Evolutionary conservation across 1,284 basidiomycete genomes (phyloP).

Genomic region (Puccinia coronata): DNA sequence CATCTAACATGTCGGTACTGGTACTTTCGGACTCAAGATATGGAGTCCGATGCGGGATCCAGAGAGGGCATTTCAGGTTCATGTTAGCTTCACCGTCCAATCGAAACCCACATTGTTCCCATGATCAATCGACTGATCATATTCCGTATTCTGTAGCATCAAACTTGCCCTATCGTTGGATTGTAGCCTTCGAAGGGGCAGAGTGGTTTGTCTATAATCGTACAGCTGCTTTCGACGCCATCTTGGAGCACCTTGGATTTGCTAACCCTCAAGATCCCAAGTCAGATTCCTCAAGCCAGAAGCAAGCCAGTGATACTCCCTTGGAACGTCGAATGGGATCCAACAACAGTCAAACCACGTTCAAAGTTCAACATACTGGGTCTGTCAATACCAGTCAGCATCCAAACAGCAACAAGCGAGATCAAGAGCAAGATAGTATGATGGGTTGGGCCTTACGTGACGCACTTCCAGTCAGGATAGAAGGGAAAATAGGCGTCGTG

Average conservation of each 20-base stretch:
- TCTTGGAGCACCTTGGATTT: slow-evolving; percentile 71
- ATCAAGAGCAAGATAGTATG: slow-evolving; percentile 15
- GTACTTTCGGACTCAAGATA: slow-evolving; percentile 70
- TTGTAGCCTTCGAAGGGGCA: slow-evolving; percentile 74
- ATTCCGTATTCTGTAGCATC: slow-evolving; percentile 9
- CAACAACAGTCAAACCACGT: slow-evolving; percentile 49
- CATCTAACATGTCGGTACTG: slow-evolving; percentile 89
- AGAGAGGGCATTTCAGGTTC: slow-evolving; percentile 55
- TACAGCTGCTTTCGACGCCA: slow-evolving; percentile 80
- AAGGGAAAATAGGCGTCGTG: slow-evolving; percentile 20
- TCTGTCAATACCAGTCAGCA: slow-evolving; percentile 3
- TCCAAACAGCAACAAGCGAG: background rate
- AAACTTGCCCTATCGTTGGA: slow-evolving; percentile 71
- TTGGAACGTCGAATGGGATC: slow-evolving; percentile 40
- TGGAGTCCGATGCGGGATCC: slow-evolving; percentile 68
- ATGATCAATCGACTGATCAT: slow-evolving; percentile 54
- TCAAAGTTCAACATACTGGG: slow-evolving; percentile 38
- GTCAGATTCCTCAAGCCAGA: slow-evolving; percentile 54
- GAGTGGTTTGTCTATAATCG: slow-evolving; percentile 89
- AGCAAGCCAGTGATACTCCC: slow-evolving; percentile 54
- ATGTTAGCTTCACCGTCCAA: background rate
- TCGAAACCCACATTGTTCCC: background rate
- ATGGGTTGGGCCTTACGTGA: slow-evolving; percentile 19
- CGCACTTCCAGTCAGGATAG: slow-evolving; percentile 42
- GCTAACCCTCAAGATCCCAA: slow-evolving; percentile 50